A percentile compares a stretch with the other conserved stretches of the same genome.
phyloP scores from a whole-genome alignment of 192 early-diverging fungal genomes.

The Coemansia sp. region DNA sequence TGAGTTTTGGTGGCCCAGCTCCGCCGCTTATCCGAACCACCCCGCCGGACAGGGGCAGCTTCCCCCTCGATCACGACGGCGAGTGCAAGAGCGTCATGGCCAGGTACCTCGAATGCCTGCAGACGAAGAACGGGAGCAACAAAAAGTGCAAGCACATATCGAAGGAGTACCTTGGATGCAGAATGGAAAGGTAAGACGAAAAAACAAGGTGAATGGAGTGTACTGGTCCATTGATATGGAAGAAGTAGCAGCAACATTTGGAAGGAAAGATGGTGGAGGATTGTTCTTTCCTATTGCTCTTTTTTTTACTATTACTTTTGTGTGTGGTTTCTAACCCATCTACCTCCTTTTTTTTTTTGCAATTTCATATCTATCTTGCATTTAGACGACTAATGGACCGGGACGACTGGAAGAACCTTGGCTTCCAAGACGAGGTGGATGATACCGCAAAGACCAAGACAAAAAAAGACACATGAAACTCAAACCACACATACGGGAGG shows the following conservation, averaged over 20 bases:
- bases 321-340: neutral
- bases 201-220: too few species aligned
- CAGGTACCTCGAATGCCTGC: constrained; percentile 77
- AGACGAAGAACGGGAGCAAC: constrained; percentile 69
- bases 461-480: neutral
- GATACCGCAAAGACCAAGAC: neutral
- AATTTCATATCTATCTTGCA: neutral
- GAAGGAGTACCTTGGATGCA: constrained; percentile 81
- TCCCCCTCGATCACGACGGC: constrained; percentile 86
- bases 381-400: constrained; percentile 53
- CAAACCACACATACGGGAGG: neutral
- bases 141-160: constrained; percentile 70
- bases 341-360: neutral
- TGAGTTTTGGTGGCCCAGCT: constrained; percentile 78
- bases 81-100: constrained; percentile 82
- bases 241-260: neutral
- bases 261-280: neutral
- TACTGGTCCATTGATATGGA: too few species aligned
- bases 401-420: constrained; percentile 55
- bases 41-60: constrained; percentile 86
- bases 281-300: neutral
- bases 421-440: constrained; percentile 41
- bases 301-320: neutral
- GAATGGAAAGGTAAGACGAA: constrained; percentile 77
- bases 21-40: constrained; percentile 62